Evolutionary conservation across 2,329 filamentous ascomycete species (phyloP).

Genomic region (Penicillium sp.): DNA sequence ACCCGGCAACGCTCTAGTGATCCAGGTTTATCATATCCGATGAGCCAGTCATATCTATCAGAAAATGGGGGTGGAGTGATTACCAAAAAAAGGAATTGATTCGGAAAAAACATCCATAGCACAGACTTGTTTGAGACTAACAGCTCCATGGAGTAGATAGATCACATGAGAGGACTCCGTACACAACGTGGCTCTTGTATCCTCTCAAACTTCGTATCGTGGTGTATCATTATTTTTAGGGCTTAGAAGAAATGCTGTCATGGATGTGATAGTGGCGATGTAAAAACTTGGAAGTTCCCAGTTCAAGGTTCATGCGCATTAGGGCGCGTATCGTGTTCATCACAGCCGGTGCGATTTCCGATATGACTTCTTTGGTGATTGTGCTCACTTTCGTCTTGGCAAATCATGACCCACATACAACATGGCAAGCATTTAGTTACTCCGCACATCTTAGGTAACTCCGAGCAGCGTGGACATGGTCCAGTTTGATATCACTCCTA

Average conservation of each 20-base stretch:
- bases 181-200: slow-evolving; percentile 16
- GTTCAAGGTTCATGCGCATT: slow-evolving; percentile 19
- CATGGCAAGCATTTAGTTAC: too few species aligned
- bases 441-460: too few species aligned
- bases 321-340: slow-evolving; percentile 19
- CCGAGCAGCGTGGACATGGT: neutral
- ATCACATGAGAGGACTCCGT: neutral
- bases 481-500: slow-evolving; percentile 8
- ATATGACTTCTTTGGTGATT: neutral
- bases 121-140: neutral
- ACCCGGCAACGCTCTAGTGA: slow-evolving; percentile 7
- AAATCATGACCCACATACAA: neutral
- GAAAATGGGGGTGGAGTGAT: slow-evolving; percentile 2
- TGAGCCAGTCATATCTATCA: slow-evolving; percentile 6
- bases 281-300: neutral
- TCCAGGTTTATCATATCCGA: slow-evolving; percentile 5
- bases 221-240: neutral
- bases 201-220: neutral
- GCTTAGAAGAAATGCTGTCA: neutral
- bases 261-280: neutral
- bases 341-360: slow-evolving; percentile 1
- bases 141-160: neutral
- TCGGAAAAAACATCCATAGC: slow-evolving; percentile 1
- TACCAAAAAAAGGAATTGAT: neutral
- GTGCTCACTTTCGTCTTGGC: neutral